phyloP scores from a whole-genome alignment of 2,329 filamentous ascomycete genomes.

The Erysiphe neolycopersici region DNA sequence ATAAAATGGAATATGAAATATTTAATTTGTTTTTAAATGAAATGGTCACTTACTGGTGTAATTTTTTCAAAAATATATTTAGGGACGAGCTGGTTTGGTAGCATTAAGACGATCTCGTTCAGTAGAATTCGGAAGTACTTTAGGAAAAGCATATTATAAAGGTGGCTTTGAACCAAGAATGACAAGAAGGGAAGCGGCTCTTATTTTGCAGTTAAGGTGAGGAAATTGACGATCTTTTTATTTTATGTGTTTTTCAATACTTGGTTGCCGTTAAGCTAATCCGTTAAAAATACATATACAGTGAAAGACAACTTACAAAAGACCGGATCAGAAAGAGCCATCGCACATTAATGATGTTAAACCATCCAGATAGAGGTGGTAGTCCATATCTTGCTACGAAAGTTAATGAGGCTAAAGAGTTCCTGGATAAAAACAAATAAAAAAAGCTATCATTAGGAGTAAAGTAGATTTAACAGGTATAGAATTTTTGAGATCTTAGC shows the following conservation, averaged over 20 bases:
- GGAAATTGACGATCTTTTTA: slow-evolving; percentile 2
- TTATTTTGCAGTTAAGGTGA: slow-evolving; percentile 80
- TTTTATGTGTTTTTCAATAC: not conserved
- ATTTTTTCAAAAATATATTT: not conserved
- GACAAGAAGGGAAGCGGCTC: slow-evolving; percentile 68
- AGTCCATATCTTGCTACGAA: slow-evolving; percentile 94
- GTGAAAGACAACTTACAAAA: slow-evolving; percentile 59
- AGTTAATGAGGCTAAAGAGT: slow-evolving; percentile 94
- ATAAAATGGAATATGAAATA: no score
- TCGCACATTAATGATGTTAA: slow-evolving; percentile 82
- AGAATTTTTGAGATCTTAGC: no score
- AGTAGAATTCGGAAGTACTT: slow-evolving; percentile 34
- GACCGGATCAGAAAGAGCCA: slow-evolving; percentile 92
- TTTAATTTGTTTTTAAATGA: slow-evolving; percentile 1
- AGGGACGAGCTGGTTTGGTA: slow-evolving; percentile 83
- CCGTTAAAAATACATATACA: no score
- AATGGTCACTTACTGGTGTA: not conserved
- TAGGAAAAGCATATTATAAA: slow-evolving; percentile 91
- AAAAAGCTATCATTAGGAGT: no score
- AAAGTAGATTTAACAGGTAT: no score
- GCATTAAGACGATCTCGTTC: slow-evolving; percentile 63
- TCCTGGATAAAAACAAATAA: slow-evolving; percentile 46
- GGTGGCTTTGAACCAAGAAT: slow-evolving; percentile 94
- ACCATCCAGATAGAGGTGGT: slow-evolving; percentile 91
- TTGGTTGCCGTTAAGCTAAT: slow-evolving; percentile 21